A percentile compares a stretch with the other conserved stretches of the same genome.
These are phyloP conservation scores for Aspergillus aculeatinus DNA, from an alignment of 2,329 filamentous ascomycete species.

Conservation along the genomic window DNA sequence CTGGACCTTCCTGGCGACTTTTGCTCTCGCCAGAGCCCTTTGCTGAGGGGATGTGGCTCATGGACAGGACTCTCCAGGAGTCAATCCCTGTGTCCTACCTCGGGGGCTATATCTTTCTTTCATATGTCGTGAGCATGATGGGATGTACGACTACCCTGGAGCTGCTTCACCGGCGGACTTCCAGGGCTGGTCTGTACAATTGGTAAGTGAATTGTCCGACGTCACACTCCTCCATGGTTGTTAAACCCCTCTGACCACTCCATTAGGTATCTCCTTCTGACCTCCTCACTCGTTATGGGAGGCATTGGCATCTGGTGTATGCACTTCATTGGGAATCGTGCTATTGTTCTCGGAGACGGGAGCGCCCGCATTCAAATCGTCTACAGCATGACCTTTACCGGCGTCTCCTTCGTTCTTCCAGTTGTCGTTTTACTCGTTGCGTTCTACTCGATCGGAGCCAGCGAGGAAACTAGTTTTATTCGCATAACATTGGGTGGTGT, in stretches of 20 bases:
- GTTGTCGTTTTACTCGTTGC: conserved; percentile 71
- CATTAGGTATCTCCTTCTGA: conserved; percentile 61
- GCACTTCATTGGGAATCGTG: conserved; percentile 82
- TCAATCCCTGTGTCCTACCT: conserved; percentile 33
- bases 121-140: conserved; percentile 68
- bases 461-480: conserved; percentile 57
- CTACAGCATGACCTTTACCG: conserved; percentile 71
- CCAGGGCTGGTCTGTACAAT: conserved; percentile 66
- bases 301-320: conserved; percentile 74
- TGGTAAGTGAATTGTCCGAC: conserved; percentile 51
- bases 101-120: conserved; percentile 66
- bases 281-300: conserved; percentile 69
- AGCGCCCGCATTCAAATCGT: conserved; percentile 65
- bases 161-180: conserved; percentile 73
- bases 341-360: conserved; percentile 68
- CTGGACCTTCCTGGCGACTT: neutral
- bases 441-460: conserved; percentile 67
- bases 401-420: conserved; percentile 76
- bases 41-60: conserved; percentile 21
- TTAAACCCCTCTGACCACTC: neutral
- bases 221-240: no score
- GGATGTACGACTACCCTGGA: conserved; percentile 79
- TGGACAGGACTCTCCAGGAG: conserved; percentile 9
- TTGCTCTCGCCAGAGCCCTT: neutral
- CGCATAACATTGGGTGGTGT: conserved; percentile 64